Percentiles rank a stretch among this genome's conserved stretches.
phyloP scores from a whole-genome alignment of 176 grass and related monocot species.

The Oryza nivara region DNA sequence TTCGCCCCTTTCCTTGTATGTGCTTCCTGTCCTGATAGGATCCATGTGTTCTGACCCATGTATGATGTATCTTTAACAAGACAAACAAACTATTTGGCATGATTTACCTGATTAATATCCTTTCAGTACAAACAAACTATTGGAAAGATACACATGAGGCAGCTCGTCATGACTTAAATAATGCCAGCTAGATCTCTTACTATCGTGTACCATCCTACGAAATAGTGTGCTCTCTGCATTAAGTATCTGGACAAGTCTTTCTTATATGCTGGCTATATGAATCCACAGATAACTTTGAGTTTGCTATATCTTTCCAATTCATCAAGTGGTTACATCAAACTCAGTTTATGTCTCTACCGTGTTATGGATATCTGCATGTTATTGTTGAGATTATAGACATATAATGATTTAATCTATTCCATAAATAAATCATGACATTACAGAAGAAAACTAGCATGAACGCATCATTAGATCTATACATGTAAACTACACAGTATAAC shows the following conservation, averaged over 20 bases:
- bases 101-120: neutral
- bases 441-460: no score
- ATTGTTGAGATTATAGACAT: no score
- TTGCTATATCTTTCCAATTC: conserved; percentile 22
- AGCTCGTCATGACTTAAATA: conserved; percentile 16
- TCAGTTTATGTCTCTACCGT: neutral
- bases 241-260: neutral
- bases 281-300: conserved; percentile 30
- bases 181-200: conserved; percentile 1
- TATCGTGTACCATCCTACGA: conserved; percentile 10
- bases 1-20: neutral
- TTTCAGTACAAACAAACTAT: conserved; percentile 8
- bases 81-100: conserved; percentile 32
- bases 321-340: conserved; percentile 23
- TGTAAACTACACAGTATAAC: no score
- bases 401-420: no score
- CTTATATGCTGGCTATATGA: conserved; percentile 19
- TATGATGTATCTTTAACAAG: neutral
- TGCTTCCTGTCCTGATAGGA: neutral
- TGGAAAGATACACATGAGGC: conserved; percentile 26
- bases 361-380: neutral
- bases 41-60: conserved; percentile 24
- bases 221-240: neutral
- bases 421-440: no score
- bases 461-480: no score